A percentile compares a stretch with the other conserved stretches of the same genome.
phyloP scores from a whole-genome alignment of 305 asterid species.

The Fraxinus latifolia region DNA sequence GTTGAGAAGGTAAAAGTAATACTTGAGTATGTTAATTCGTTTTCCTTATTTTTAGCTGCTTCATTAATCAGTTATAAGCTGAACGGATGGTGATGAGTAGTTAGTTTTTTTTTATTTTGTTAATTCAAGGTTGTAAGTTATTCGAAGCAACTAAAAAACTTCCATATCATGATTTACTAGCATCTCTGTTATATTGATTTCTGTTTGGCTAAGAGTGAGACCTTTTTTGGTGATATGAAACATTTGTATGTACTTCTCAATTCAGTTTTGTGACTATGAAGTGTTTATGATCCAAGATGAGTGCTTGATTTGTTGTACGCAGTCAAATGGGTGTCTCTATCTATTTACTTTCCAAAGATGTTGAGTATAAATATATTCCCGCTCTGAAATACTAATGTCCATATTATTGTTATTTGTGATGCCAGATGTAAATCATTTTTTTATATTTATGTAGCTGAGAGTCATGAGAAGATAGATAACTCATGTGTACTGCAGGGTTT shows the following conservation, averaged over 20 bases:
- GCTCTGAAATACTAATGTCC: neutral
- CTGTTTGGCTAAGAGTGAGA: constrained; percentile 11
- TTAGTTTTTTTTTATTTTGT: neutral
- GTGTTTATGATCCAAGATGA: neutral
- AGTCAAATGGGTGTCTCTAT: neutral
- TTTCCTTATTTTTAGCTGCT: constrained; percentile 9
- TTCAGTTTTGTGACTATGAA: neutral
- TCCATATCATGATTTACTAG: constrained; percentile 14
- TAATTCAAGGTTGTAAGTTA: neutral
- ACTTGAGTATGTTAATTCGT: neutral
- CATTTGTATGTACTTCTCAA: neutral
- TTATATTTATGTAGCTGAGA: constrained; percentile 16
- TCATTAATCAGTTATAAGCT: neutral
- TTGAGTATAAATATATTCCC: neutral
- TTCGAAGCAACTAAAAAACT: neutral
- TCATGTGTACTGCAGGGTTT: constrained; percentile 53
- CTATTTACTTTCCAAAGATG: neutral
- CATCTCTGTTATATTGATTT: neutral
- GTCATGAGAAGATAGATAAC: constrained; percentile 1
- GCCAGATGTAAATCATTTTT: constrained; percentile 12
- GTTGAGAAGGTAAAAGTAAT: constrained; percentile 64
- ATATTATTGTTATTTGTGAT: constrained; percentile 9
- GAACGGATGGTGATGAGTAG: neutral
- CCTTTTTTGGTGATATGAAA: neutral
- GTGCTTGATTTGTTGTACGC: neutral